Conservation (phyloP, 1,284 basidiomycete genomes). For the Somion occarium region DNA sequence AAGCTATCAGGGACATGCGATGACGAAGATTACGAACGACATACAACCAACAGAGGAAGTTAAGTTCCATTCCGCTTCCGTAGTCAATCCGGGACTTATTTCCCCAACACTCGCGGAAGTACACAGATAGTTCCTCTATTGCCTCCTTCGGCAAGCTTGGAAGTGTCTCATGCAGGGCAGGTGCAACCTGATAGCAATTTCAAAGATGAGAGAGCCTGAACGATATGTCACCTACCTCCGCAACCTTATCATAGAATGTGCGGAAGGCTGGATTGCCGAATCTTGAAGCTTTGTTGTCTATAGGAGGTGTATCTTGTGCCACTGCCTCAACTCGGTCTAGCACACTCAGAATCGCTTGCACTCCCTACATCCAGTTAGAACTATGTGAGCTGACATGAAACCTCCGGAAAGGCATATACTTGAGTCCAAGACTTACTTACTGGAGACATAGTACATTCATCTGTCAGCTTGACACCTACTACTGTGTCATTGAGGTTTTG, state of each 20-base stretch:
- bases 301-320: conserved; percentile 72
- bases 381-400: too few relatives aligned
- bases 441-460: conserved; percentile 51
- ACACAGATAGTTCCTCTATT: conserved; percentile 67
- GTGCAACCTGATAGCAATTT: conserved; percentile 32
- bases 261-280: conserved; percentile 98
- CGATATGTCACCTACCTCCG: conserved; percentile 44
- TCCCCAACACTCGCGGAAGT: conserved; percentile 90
- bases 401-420: too few relatives aligned
- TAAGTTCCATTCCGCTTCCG: conserved; percentile 98
- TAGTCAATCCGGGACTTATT: conserved; percentile 94
- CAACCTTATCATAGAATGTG: conserved; percentile 83
- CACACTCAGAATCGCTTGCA: conserved; percentile 55
- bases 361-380: conserved; percentile 45
- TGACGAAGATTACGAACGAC: conserved; percentile 22
- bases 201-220: neutral
- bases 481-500: conserved; percentile 75
- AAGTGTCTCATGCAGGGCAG: conserved; percentile 51
- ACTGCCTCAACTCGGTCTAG: conserved; percentile 68
- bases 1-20: neutral
- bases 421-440: conserved; percentile 42
- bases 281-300: conserved; percentile 87
- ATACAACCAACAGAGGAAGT: conserved; percentile 96
- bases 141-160: conserved; percentile 55
- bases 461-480: conserved; percentile 73